Conservation (phyloP, 352 stramenopile species). For the Blastocystis hominis region DNA sequence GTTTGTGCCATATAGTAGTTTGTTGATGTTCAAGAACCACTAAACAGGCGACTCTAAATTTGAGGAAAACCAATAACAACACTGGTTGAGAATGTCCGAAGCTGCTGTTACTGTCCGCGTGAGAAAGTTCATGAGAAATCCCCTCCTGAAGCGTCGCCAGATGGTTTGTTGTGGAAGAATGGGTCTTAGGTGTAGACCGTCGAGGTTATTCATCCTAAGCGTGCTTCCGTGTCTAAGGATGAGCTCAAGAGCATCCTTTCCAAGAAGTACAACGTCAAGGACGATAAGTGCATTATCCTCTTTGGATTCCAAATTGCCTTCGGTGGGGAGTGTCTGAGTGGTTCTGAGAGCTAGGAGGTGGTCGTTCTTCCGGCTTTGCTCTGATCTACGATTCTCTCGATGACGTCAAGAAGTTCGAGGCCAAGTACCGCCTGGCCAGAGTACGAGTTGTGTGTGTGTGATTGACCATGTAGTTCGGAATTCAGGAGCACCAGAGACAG, state of each 20-base stretch:
- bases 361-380: constrained; percentile 46
- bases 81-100: constrained; percentile 55
- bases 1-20: constrained; percentile 2
- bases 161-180: not conserved
- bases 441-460: not conserved
- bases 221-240: constrained; percentile 58
- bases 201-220: constrained; percentile 11
- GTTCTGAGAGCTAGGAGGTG: constrained; percentile 29
- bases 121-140: constrained; percentile 59
- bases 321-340: not conserved
- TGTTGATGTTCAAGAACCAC: constrained; percentile 26
- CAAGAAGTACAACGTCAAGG: constrained; percentile 57
- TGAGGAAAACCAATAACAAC: constrained; percentile 23
- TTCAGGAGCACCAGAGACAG: constrained; percentile 44
- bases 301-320: constrained; percentile 58
- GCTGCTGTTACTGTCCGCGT: constrained; percentile 57
- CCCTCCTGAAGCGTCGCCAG: constrained; percentile 56
- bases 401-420: constrained; percentile 58
- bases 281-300: constrained; percentile 59
- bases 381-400: constrained; percentile 58
- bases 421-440: constrained; percentile 56
- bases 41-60: not conserved
- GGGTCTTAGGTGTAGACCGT: not conserved
- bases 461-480: constrained; percentile 18
- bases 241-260: constrained; percentile 60